phyloP scores from a whole-genome alignment of 768 basidiomycete species.

The Flagelloscypha sp. region DNA sequence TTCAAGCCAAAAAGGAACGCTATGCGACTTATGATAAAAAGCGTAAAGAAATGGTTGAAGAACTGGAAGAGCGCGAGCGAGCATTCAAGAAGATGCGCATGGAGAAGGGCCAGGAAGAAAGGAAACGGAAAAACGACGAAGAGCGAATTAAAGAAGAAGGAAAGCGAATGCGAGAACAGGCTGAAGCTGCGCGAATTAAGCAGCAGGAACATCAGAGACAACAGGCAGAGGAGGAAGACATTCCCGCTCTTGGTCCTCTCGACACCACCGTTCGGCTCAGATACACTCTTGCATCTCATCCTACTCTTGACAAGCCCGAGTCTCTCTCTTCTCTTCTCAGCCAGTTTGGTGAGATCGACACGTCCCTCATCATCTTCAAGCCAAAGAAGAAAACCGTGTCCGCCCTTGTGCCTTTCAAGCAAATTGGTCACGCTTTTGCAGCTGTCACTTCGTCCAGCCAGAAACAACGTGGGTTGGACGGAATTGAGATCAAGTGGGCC shows the following conservation, averaged over 20 bases:
- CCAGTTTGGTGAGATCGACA: constrained; percentile 57
- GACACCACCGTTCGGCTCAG: constrained; percentile 75
- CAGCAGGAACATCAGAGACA: constrained; percentile 33
- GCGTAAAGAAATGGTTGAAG: constrained; percentile 65
- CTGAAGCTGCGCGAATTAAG: constrained; percentile 44
- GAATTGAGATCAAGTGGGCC: constrained; percentile 68
- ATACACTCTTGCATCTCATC: constrained; percentile 51
- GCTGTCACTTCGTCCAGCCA: constrained; percentile 56
- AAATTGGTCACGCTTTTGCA: constrained; percentile 69
- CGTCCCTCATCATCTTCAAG: constrained; percentile 58
- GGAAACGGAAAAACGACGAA: constrained; percentile 47
- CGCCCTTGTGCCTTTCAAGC: constrained; percentile 69
- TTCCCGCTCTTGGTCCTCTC: constrained; percentile 53
- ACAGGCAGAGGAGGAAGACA: constrained; percentile 33
- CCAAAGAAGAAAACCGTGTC: constrained; percentile 50
- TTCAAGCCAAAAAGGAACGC: constrained; percentile 61
- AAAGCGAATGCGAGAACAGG: constrained; percentile 56
- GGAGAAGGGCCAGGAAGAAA: constrained; percentile 55
- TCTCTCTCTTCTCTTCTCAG: constrained; percentile 44
- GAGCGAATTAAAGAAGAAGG: constrained; percentile 75
- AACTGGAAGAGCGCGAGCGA: constrained; percentile 71
- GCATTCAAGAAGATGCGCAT: constrained; percentile 64
- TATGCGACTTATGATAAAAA: constrained; percentile 65
- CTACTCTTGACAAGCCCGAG: constrained; percentile 43
- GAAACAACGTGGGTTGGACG: constrained; percentile 43